These are phyloP conservation scores for Suhomyces terraborum DNA, from an alignment of 1,139 yeast species.

Conservation along the genomic window DNA sequence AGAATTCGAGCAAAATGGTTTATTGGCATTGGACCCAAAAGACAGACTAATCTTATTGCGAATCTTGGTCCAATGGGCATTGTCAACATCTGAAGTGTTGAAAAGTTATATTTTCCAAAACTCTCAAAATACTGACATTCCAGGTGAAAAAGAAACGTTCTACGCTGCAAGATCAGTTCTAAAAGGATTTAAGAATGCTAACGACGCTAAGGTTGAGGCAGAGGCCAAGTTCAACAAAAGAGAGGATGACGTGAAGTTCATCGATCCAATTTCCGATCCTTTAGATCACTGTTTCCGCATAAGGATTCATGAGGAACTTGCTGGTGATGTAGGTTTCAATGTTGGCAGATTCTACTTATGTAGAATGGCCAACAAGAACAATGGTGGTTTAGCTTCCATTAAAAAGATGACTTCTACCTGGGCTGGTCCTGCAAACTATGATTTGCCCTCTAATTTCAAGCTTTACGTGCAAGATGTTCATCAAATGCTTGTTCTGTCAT, in stretches of 20 bases:
- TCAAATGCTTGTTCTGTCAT: constrained; percentile 33
- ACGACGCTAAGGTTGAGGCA: constrained; percentile 34
- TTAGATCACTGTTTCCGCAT: constrained; percentile 37
- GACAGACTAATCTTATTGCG: constrained; percentile 52
- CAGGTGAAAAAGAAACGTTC: constrained; percentile 48
- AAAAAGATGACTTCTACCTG: constrained; percentile 34
- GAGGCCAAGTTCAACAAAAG: constrained; percentile 36
- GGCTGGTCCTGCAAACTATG: constrained; percentile 22
- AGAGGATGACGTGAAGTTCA: constrained; percentile 34
- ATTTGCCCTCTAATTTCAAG: constrained; percentile 42
- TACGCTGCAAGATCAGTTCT: constrained; percentile 44
- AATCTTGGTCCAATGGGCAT: constrained; percentile 52
- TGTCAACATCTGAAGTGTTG: constrained; percentile 45
- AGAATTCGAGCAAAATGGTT: constrained; percentile 47
- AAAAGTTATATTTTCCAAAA: constrained; percentile 37
- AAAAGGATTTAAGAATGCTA: constrained; percentile 40
- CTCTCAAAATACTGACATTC: constrained; percentile 41
- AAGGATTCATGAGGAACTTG: constrained; percentile 44
- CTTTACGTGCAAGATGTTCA: constrained; percentile 55
- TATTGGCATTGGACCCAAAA: constrained; percentile 44
- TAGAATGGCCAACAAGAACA: constrained; percentile 40
- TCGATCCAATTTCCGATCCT: constrained; percentile 49
- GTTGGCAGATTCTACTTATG: constrained; percentile 50
- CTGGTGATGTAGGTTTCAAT: constrained; percentile 50
- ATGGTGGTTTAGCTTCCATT: constrained; percentile 44